These are phyloP conservation scores for Mycosphaerella sp. DNA, from an alignment of 2,329 filamentous ascomycete species.

Conservation along the genomic window DNA sequence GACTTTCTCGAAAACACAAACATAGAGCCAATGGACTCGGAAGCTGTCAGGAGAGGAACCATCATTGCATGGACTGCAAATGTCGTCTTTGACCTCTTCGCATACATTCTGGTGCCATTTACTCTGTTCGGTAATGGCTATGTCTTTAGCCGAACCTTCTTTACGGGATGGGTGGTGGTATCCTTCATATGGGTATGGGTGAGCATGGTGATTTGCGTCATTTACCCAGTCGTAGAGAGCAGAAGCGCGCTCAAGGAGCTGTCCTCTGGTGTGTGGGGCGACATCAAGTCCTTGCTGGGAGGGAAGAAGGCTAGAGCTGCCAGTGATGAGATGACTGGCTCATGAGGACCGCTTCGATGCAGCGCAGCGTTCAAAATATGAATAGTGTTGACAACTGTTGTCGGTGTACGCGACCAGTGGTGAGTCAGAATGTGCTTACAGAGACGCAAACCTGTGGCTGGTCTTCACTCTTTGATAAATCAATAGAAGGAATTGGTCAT, in stretches of 20 bases:
- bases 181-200: conserved; percentile 41
- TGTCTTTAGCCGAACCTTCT: conserved; percentile 38
- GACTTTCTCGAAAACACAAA: conserved; percentile 37
- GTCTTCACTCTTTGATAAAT: too few relatives aligned
- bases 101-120: conserved; percentile 33
- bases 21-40: conserved; percentile 40
- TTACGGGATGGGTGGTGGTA: conserved; percentile 39
- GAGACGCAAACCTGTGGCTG: too few relatives aligned
- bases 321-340: not conserved
- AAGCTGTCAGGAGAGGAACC: conserved; percentile 33
- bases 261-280: not conserved
- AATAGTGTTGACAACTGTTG: too few relatives aligned
- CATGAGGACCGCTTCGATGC: too few relatives aligned
- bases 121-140: conserved; percentile 38
- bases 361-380: too few relatives aligned
- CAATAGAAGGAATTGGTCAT: too few relatives aligned
- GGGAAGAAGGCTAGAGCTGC: not conserved
- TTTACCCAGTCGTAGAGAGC: conserved; percentile 31
- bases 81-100: conserved; percentile 36
- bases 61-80: conserved; percentile 37
- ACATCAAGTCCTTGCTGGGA: not conserved
- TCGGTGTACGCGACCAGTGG: too few relatives aligned
- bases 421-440: too few relatives aligned
- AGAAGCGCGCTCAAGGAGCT: conserved; percentile 1
- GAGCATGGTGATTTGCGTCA: conserved; percentile 36